Evolutionary conservation across 1,284 basidiomycete species (phyloP).

Genomic region (Cryptococcus sp.): DNA sequence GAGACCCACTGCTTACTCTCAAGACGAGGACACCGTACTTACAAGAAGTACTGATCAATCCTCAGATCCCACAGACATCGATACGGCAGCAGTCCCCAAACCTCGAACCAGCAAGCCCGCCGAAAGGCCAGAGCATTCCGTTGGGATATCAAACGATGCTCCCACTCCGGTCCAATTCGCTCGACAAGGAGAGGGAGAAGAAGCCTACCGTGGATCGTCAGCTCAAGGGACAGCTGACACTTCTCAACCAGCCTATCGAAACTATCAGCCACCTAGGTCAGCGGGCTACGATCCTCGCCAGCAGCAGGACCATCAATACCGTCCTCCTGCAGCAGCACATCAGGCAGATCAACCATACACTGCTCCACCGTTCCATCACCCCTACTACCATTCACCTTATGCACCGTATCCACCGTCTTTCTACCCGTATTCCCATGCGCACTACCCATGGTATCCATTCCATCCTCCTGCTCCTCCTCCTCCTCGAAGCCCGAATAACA

Average conservation of each 20-base stretch:
- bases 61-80: no score
- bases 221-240: background rate
- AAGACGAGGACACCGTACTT: background rate
- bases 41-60: no score
- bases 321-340: background rate
- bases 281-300: background rate
- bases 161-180: background rate
- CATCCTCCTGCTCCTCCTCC: background rate
- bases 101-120: no score
- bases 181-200: background rate
- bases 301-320: background rate
- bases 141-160: background rate
- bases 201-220: background rate
- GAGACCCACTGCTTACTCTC: background rate
- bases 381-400: background rate
- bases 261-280: background rate
- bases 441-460: conserved; percentile 1
- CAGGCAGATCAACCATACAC: background rate
- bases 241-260: background rate
- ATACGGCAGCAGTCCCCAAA: no score
- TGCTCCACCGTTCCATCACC: background rate
- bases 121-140: no score
- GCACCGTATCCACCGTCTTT: background rate
- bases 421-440: background rate
- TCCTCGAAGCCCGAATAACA: background rate